phyloP scores from a whole-genome alignment of 768 basidiomycete genomes.

The Coprinopsis marcescibilis region DNA sequence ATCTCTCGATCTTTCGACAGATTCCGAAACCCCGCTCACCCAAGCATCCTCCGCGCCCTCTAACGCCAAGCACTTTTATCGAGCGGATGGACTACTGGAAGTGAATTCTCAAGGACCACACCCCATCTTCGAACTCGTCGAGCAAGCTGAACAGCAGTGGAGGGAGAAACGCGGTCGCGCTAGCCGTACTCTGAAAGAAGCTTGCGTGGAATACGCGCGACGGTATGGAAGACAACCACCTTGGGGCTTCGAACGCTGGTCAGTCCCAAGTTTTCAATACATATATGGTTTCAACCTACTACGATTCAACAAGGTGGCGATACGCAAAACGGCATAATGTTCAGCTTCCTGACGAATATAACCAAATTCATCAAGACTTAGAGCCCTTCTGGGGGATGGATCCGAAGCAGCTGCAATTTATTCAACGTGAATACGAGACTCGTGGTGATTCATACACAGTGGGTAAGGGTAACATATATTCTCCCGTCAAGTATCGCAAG shows the following conservation, averaged over 20 bases:
- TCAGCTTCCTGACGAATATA: slow-evolving; percentile 84
- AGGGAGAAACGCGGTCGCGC: slow-evolving; percentile 53
- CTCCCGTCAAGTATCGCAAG: neutral
- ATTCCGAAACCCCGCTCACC: neutral
- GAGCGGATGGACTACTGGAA: slow-evolving; percentile 33
- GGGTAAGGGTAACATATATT: neutral
- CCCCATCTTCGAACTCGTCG: slow-evolving; percentile 74
- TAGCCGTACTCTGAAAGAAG: slow-evolving; percentile 68
- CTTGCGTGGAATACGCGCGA: slow-evolving; percentile 68
- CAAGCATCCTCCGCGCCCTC: neutral
- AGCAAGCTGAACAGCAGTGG: slow-evolving; percentile 64
- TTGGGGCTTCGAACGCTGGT: slow-evolving; percentile 85
- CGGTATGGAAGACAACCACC: slow-evolving; percentile 77
- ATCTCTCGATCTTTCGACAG: too few species aligned
- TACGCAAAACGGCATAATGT: slow-evolving; percentile 62
- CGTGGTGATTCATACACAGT: slow-evolving; percentile 35
- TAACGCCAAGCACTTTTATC: slow-evolving; percentile 23
- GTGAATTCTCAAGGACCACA: slow-evolving; percentile 44
- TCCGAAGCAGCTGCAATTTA: slow-evolving; percentile 31
- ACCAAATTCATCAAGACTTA: slow-evolving; percentile 65
- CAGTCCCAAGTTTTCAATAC: slow-evolving; percentile 23
- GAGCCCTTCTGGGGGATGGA: slow-evolving; percentile 77
- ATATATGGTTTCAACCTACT: neutral
- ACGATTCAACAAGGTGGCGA: slow-evolving; percentile 34
- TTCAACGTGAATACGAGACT: slow-evolving; percentile 31